These are phyloP conservation scores for Polygonum maritimum DNA, from an alignment of 148 eudicot species.

Conservation along the genomic window DNA sequence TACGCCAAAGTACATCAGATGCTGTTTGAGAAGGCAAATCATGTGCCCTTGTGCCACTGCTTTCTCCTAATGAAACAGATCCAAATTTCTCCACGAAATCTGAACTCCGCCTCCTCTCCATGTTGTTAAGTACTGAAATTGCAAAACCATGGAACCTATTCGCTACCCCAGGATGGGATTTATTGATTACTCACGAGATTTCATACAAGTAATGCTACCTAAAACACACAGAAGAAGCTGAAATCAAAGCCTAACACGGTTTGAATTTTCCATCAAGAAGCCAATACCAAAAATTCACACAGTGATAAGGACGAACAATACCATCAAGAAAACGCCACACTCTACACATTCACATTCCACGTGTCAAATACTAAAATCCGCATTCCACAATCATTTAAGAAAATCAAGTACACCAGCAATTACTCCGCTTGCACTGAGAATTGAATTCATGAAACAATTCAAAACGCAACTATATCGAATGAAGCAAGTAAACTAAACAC, in stretches of 20 bases:
- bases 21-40: conserved; percentile 40
- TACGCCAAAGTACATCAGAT: conserved; percentile 76
- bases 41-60: conserved; percentile 21
- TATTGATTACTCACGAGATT: conserved; percentile 12
- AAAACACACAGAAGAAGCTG: background rate
- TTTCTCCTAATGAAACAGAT: too few species aligned
- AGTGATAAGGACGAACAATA: background rate
- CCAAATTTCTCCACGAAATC: too few species aligned
- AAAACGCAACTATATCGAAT: background rate
- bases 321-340: too few species aligned
- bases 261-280: background rate
- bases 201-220: background rate
- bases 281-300: too few species aligned
- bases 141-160: conserved; percentile 41
- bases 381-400: too few species aligned
- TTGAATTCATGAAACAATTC: too few species aligned
- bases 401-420: background rate
- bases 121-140: conserved; percentile 22
- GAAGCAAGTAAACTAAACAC: too few species aligned
- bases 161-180: conserved; percentile 37
- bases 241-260: too few species aligned
- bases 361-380: background rate
- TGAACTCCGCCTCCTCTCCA: too few species aligned
- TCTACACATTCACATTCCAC: too few species aligned
- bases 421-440: too few species aligned